A percentile compares a stretch with the other conserved stretches of the same genome.
Evolutionary conservation across 352 stramenopile species (phyloP).

Genomic region (Pythium aristosporum): DNA sequence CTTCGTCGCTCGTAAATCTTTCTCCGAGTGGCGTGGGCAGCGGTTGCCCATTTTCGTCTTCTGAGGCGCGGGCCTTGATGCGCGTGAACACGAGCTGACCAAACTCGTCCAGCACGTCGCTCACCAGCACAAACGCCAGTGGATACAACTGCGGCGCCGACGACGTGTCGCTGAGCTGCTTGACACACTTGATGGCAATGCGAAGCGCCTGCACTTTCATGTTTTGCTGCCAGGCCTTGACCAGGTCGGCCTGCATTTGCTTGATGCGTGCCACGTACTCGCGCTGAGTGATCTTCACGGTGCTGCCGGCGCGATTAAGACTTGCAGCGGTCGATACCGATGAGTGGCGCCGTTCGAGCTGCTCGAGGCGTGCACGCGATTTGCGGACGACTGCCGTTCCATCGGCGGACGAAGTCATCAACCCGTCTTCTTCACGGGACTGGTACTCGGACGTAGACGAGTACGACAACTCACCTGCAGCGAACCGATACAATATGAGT

Average conservation of each 20-base stretch:
- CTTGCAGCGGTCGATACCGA: conserved; percentile 9
- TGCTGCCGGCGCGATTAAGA: conserved; percentile 10
- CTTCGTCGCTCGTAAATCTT: conserved; percentile 73
- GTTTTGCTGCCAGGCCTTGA: conserved; percentile 77
- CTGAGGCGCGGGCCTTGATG: conserved; percentile 63
- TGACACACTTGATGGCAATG: conserved; percentile 90
- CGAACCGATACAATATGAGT: not conserved
- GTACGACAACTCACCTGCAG: conserved; percentile 44
- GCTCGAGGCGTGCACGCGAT: conserved; percentile 63
- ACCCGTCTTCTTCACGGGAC: conserved; percentile 26
- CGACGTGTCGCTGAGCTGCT: conserved; percentile 78
- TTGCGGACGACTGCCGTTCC: conserved; percentile 56
- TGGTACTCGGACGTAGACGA: conserved; percentile 41
- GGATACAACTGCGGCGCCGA: conserved; percentile 86
- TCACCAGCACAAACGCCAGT: conserved; percentile 88
- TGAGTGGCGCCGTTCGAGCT: conserved; percentile 45
- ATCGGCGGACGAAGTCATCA: conserved; percentile 13
- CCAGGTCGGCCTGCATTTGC: conserved; percentile 68
- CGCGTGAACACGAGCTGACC: conserved; percentile 84
- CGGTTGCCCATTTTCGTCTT: conserved; percentile 57
- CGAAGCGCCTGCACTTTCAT: conserved; percentile 88
- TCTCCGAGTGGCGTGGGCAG: conserved; percentile 55
- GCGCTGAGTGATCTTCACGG: conserved; percentile 75
- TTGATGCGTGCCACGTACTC: conserved; percentile 84
- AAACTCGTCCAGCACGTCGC: conserved; percentile 86